A percentile compares a stretch with the other conserved stretches of the same genome.
phyloP scores from a whole-genome alignment of 2,329 filamentous ascomycete genomes.

The Trichoderma cornu-damae region DNA sequence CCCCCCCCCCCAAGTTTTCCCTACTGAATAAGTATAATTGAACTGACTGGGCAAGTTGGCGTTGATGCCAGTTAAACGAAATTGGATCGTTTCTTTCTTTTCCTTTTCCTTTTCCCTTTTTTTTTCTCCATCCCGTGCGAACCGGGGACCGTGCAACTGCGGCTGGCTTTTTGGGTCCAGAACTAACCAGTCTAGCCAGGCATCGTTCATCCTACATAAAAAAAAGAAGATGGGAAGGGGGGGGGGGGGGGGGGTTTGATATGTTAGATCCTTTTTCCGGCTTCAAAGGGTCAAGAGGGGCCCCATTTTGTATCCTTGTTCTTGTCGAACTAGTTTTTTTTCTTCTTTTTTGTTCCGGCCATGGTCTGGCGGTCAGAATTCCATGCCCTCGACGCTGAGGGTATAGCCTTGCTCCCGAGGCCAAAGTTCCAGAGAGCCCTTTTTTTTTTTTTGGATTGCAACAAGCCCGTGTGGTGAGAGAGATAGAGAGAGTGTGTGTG shows the following conservation, averaged over 20 bases:
- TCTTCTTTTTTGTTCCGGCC: no score
- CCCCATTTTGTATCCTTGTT: slow-evolving; percentile 5
- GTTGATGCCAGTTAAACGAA: no score
- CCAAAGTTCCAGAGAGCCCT: no score
- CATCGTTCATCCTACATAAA: slow-evolving; percentile 5
- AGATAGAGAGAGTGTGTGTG: no score
- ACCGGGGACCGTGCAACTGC: slow-evolving; percentile 1
- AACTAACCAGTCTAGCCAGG: not conserved
- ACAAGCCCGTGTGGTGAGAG: no score
- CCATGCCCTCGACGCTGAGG: not conserved
- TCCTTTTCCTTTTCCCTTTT: not conserved
- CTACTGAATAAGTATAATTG: no score
- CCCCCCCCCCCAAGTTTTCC: no score
- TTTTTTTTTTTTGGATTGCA: no score
- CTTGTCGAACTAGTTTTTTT: not conserved
- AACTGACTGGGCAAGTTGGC: no score
- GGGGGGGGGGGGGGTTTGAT: not conserved
- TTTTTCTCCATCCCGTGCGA: not conserved
- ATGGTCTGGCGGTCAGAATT: slow-evolving; percentile 12
- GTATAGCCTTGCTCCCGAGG: not conserved
- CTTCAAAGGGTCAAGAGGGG: not conserved
- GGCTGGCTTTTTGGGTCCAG: slow-evolving; percentile 5
- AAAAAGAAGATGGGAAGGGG: no score
- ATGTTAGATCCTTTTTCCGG: slow-evolving; percentile 1
- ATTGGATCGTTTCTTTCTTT: not conserved